Percentiles rank a stretch among this genome's conserved stretches.
phyloP scores from a whole-genome alignment of 106 monocot species.

The Dioscorea alata region DNA sequence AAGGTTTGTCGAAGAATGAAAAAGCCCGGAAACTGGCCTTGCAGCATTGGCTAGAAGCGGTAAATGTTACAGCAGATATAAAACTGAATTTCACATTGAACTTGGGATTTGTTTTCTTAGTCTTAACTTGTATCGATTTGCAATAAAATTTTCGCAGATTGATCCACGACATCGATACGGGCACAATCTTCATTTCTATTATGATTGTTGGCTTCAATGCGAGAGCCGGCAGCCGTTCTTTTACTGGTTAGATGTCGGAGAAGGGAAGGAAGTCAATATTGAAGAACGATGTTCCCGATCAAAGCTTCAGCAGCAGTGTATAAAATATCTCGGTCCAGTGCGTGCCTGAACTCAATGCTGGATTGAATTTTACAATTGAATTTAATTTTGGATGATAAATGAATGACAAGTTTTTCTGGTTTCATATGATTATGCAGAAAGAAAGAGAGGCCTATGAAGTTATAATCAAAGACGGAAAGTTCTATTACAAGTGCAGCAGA shows the following conservation, averaged over 20 bases:
- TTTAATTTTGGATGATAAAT: too few relatives aligned
- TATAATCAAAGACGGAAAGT: conserved; percentile 52
- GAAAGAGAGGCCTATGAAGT: conserved; percentile 84
- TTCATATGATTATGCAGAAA: conserved; percentile 39
- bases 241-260: conserved; percentile 98
- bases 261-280: conserved; percentile 75
- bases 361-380: too few relatives aligned
- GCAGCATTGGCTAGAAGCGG: conserved; percentile 99
- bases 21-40: conserved; percentile 90
- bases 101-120: too few relatives aligned
- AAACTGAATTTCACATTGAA: too few relatives aligned
- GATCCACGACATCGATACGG: conserved; percentile 98
- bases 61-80: conserved; percentile 19
- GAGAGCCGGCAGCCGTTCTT: conserved; percentile 96
- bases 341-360: conserved; percentile 4
- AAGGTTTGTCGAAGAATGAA: conserved; percentile 80
- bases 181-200: conserved; percentile 96
- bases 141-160: conserved; percentile 36
- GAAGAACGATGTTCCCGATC: conserved; percentile 52
- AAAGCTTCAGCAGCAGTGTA: conserved; percentile 91
- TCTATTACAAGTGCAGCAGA: conserved; percentile 45
- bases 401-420: too few relatives aligned
- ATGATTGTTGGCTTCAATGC: conserved; percentile 69
- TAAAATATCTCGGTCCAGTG: conserved; percentile 94
- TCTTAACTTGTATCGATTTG: too few relatives aligned